These are phyloP conservation scores for Dissophora globulifera DNA, from an alignment of 192 early-diverging fungal species.

Conservation along the genomic window DNA sequence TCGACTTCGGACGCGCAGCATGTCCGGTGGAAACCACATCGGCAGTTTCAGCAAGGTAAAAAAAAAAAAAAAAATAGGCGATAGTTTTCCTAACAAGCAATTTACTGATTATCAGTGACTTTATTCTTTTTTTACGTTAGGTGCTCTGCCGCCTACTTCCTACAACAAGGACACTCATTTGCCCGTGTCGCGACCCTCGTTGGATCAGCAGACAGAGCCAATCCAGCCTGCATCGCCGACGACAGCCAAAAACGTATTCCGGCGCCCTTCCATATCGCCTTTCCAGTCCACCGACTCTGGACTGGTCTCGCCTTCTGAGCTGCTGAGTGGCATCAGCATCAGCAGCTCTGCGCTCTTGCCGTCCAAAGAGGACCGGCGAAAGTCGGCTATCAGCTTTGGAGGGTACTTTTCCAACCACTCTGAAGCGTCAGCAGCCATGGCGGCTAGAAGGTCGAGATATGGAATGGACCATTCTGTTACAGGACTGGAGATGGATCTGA, in stretches of 20 bases:
- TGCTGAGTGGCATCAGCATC: constrained; percentile 4
- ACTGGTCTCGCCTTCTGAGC: constrained; percentile 7
- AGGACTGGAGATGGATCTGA: constrained; percentile 22
- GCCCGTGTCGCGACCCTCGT: neutral
- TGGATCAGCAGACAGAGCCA: neutral
- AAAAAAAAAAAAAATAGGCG: too few relatives aligned
- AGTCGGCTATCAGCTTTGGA: constrained; percentile 45
- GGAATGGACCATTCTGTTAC: constrained; percentile 13
- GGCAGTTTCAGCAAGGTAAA: neutral
- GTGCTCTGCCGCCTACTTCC: too few relatives aligned
- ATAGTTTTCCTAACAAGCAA: too few relatives aligned
- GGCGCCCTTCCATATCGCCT: neutral
- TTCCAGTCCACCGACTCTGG: constrained; percentile 9
- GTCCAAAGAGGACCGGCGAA: constrained; percentile 45
- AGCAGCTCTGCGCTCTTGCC: neutral
- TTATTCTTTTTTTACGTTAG: too few relatives aligned
- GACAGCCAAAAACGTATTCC: neutral
- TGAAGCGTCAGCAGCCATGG: too few relatives aligned
- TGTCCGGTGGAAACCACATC: neutral
- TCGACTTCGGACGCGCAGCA: constrained; percentile 8
- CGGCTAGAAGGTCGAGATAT: constrained; percentile 11
- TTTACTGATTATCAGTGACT: too few relatives aligned
- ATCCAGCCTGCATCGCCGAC: neutral
- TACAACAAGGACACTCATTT: too few relatives aligned
- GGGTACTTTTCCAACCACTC: constrained; percentile 29